Evolutionary conservation across 2,329 filamentous ascomycete species (phyloP).

Genomic region (Byssochlamys sp.): DNA sequence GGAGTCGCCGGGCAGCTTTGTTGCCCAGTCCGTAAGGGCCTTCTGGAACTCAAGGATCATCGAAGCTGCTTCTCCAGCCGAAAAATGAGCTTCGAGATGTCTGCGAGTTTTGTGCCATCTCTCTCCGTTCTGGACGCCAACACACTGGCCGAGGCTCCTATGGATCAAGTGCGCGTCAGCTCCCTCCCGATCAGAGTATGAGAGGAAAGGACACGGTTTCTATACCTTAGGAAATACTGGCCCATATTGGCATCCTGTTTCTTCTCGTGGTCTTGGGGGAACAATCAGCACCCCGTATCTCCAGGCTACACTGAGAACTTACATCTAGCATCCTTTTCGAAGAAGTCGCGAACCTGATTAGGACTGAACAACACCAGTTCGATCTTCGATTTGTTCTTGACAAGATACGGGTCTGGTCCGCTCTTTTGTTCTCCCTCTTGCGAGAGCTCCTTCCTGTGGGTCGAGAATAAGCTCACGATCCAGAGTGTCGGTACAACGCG

Average conservation of each 20-base stretch:
- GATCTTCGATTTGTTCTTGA: background rate
- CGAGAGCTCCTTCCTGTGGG: background rate
- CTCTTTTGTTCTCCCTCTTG: background rate
- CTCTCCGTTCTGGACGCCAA: background rate
- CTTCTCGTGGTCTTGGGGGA: background rate
- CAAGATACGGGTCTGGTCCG: background rate
- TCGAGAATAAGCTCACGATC: background rate
- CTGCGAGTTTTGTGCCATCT: background rate
- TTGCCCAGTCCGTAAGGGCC: background rate
- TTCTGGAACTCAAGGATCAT: background rate
- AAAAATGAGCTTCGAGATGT: background rate
- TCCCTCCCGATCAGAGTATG: background rate
- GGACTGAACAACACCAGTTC: background rate
- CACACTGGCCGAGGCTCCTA: background rate
- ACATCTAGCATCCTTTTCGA: background rate
- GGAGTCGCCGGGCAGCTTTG: background rate
- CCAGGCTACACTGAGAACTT: background rate
- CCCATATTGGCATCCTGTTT: background rate
- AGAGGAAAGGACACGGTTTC: no score
- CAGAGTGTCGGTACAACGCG: background rate
- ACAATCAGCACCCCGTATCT: background rate
- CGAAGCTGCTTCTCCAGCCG: background rate
- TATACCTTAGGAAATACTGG: background rate
- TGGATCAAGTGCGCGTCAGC: background rate
- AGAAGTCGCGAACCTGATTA: background rate